phyloP scores from a whole-genome alignment of 1,284 basidiomycete species.

The Ganoderma sp. region DNA sequence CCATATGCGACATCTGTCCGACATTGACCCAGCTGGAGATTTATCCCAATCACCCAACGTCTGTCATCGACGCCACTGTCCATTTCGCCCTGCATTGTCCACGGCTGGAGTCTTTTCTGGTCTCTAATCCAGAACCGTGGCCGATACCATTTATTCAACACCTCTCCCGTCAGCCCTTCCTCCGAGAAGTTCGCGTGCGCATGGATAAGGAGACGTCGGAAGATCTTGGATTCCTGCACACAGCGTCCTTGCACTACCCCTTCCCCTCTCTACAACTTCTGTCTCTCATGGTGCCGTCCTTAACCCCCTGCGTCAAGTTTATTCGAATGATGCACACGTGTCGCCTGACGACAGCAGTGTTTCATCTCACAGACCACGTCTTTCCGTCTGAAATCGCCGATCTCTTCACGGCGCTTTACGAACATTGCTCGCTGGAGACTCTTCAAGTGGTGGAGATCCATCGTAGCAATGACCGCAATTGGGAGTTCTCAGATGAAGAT shows the following conservation, averaged over 20 bases:
- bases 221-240: neutral
- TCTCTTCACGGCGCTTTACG: neutral
- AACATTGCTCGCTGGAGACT: neutral
- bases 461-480: too few relatives aligned
- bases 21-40: neutral
- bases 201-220: neutral
- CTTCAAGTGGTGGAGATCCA: neutral
- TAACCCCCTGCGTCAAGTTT: neutral
- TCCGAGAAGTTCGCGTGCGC: neutral
- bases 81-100: neutral
- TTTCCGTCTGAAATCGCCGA: neutral
- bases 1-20: neutral
- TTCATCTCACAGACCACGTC: neutral
- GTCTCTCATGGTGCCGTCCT: neutral
- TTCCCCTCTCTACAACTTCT: neutral
- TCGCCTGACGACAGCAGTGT: neutral
- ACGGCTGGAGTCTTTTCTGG: neutral
- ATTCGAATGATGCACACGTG: neutral
- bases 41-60: neutral
- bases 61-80: neutral
- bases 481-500: too few relatives aligned
- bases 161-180: neutral
- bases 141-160: neutral
- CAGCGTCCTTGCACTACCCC: neutral
- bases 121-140: neutral